Evolutionary conservation across 768 basidiomycete genomes (phyloP), one percentile per base, ranked within the genome.

Genomic region (Coprinopsis cinerea): DNA sequence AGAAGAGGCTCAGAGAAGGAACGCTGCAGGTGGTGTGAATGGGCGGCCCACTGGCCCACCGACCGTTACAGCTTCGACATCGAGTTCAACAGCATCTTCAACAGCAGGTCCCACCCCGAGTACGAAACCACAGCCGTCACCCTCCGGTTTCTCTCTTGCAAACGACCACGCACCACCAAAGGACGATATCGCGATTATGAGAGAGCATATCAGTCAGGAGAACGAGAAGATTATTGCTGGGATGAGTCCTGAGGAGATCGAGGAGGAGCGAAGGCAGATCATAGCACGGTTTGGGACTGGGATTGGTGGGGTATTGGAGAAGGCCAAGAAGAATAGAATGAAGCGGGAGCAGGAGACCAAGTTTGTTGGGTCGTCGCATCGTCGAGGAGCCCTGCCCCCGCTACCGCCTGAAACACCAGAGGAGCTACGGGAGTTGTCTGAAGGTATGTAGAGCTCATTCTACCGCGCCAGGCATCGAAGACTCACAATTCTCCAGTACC

Each of bases 171-270:
- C 25, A 27, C 17, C 49, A 27, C 46, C 60, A 17, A 44, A 51
- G 22, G 42, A 56, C 11, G 59, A 59, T 15, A 28, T 62, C 1
- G 63, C 69, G 53, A 67, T 70, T 42, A 82, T 84, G 76, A 69
- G 78, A 48, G 66, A 64, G 9, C 79, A 79, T 57, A 77, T 83
- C 47, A 81, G 78, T 56, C 70, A 72, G 48, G 86, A 91, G 59
- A 93, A 94, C 55, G 72, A 76, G 50, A 64, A 67, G 10, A 65
- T 67, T 24, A 76, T 94, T 1, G 78, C 77, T 15, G 63, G 59
- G 1, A 94, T 94, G 92, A 74, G 76, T 2, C 76, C 78, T 10
- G 79, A 80, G 14, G 86, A 93, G 61, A 72, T 82, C 9, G 80
- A 83, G 53, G 64, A 76, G 45, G 90, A 87, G 62, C 70, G 72